These are phyloP conservation scores for Pichia paraexigua DNA, from an alignment of 805 yeast genomes.

Conservation along the genomic window DNA sequence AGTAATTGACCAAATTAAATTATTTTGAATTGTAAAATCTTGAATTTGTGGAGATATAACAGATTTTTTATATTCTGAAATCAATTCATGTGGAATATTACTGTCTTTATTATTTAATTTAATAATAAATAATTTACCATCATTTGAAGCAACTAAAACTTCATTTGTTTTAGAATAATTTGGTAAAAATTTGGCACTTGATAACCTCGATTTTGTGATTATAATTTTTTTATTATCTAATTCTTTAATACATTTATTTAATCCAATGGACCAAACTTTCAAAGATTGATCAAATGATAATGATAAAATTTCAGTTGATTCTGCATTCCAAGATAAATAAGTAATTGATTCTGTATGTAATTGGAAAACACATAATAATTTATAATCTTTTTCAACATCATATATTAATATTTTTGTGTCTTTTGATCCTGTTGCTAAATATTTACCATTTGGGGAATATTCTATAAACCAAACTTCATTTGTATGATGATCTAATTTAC, in stretches of 20 bases:
- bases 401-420: conserved; percentile 60
- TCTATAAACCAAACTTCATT: conserved; percentile 81
- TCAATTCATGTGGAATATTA: background rate
- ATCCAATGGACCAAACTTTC: conserved; percentile 32
- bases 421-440: conserved; percentile 67
- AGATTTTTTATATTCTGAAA: conserved; percentile 1
- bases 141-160: conserved; percentile 12
- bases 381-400: conserved; percentile 45
- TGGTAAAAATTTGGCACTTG: conserved; percentile 10
- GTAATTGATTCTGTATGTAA: conserved; percentile 50
- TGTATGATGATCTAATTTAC: conserved; percentile 43
- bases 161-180: conserved; percentile 3
- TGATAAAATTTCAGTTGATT: conserved; percentile 57
- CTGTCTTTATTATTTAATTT: background rate
- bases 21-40: conserved; percentile 10
- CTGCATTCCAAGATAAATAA: conserved; percentile 69
- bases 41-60: conserved; percentile 12
- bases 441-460: conserved; percentile 71
- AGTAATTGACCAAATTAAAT: conserved; percentile 10
- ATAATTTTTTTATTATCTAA: conserved; percentile 1
- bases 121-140: conserved; percentile 10
- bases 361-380: conserved; percentile 29
- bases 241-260: conserved; percentile 3
- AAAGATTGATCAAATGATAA: conserved; percentile 68
- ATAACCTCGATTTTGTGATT: conserved; percentile 8